These are phyloP conservation scores for Candida nonsorbophila DNA, from an alignment of 805 yeast species.

Conservation along the genomic window DNA sequence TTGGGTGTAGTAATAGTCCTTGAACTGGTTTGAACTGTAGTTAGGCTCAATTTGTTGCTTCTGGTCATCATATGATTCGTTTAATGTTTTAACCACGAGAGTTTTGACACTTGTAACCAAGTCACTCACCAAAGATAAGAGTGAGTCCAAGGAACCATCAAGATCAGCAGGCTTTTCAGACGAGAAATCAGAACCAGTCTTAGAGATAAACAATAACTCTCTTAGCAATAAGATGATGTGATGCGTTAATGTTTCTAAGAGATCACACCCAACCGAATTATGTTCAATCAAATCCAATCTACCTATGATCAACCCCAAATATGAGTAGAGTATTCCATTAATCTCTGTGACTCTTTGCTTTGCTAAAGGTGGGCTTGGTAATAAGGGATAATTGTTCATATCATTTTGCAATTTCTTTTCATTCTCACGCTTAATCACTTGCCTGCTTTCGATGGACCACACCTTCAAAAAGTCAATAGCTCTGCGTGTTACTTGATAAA, in stretches of 20 bases:
- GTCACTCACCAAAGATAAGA: constrained; percentile 57
- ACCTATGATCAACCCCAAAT: constrained; percentile 67
- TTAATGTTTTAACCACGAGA: constrained; percentile 51
- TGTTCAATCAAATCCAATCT: constrained; percentile 73
- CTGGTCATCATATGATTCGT: constrained; percentile 32
- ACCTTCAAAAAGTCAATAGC: constrained; percentile 59
- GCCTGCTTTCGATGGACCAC: constrained; percentile 66
- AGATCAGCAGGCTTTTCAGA: constrained; percentile 36
- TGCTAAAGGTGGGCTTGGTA: constrained; percentile 56
- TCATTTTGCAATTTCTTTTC: constrained; percentile 29
- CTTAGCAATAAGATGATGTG: constrained; percentile 61
- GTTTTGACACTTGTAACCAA: constrained; percentile 60
- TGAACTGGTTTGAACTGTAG: constrained; percentile 3
- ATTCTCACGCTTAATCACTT: constrained; percentile 33
- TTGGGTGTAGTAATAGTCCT: constrained; percentile 49
- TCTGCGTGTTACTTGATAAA: constrained; percentile 62
- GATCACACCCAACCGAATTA: constrained; percentile 63
- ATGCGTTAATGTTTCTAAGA: constrained; percentile 60
- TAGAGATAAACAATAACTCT: constrained; percentile 59
- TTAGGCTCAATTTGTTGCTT: constrained; percentile 9
- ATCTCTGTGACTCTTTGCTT: constrained; percentile 60
- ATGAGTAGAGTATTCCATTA: constrained; percentile 52
- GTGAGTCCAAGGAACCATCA: constrained; percentile 48
- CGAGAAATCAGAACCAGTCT: constrained; percentile 39
- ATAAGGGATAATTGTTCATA: constrained; percentile 39